Percentiles rank a stretch among this genome's conserved stretches.
These are phyloP conservation scores for Fusarium ramigenum DNA, from an alignment of 2,329 filamentous ascomycete species.

Conservation along the genomic window DNA sequence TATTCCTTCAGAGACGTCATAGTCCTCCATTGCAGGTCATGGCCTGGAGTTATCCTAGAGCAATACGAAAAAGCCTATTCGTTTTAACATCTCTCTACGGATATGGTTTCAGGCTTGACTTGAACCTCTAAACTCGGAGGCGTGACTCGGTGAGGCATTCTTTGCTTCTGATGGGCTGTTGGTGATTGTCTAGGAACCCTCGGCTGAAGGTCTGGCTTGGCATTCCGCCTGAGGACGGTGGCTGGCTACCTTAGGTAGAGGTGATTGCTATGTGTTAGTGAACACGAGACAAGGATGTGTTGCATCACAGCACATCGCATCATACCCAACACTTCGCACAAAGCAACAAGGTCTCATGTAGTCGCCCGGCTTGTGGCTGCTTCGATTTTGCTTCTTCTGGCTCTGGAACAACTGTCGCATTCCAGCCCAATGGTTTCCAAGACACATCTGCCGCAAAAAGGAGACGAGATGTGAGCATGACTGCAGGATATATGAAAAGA, in stretches of 20 bases:
- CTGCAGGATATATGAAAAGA: neutral
- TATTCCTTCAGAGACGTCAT: constrained; percentile 8
- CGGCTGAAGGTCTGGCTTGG: constrained; percentile 21
- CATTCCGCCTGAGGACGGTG: constrained; percentile 13
- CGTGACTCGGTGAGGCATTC: neutral
- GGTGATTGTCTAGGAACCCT: constrained; percentile 5
- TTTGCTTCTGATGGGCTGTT: neutral
- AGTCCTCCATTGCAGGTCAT: neutral
- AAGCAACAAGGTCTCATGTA: neutral
- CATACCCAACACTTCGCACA: constrained; percentile 23
- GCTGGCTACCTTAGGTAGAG: neutral
- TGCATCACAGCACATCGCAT: constrained; percentile 34
- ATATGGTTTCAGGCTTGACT: neutral
- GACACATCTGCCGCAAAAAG: constrained; percentile 11
- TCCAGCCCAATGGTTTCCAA: neutral
- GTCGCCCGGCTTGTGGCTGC: constrained; percentile 16
- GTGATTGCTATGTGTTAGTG: constrained; percentile 11
- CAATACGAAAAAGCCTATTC: neutral
- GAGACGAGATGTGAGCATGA: constrained; percentile 20
- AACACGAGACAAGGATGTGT: constrained; percentile 30
- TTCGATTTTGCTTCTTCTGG: constrained; percentile 28
- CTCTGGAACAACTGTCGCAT: constrained; percentile 1
- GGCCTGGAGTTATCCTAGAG: neutral
- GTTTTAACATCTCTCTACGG: neutral
- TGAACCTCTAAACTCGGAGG: neutral